These are phyloP conservation scores for Coemansia sp. DNA, from an alignment of 192 early-diverging fungal genomes.

Conservation along the genomic window DNA sequence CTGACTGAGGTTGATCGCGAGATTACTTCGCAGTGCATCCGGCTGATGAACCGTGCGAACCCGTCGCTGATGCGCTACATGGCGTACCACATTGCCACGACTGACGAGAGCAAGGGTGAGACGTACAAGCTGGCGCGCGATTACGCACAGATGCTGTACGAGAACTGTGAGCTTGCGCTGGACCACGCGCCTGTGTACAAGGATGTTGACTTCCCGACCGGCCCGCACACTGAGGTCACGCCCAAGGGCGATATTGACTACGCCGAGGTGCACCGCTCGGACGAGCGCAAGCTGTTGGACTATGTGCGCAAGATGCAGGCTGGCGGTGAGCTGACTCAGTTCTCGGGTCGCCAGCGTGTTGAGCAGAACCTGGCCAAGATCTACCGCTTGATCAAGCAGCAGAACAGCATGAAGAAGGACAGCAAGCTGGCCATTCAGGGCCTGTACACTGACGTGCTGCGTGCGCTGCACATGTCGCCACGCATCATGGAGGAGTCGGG, in stretches of 20 bases:
- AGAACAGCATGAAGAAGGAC: slow-evolving; percentile 73
- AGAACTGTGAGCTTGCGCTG: slow-evolving; percentile 87
- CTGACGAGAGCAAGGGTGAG: slow-evolving; percentile 72
- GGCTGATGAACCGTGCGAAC: slow-evolving; percentile 90
- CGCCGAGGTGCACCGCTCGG: slow-evolving; percentile 76
- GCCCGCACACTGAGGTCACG: slow-evolving; percentile 74
- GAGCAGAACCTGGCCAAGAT: slow-evolving; percentile 75
- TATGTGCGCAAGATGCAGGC: slow-evolving; percentile 87
- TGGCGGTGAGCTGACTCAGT: slow-evolving; percentile 68
- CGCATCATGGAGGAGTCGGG: slow-evolving; percentile 63
- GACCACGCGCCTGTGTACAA: slow-evolving; percentile 79
- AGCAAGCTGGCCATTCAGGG: slow-evolving; percentile 67
- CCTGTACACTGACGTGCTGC: slow-evolving; percentile 69
- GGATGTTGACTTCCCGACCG: slow-evolving; percentile 85
- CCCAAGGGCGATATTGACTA: slow-evolving; percentile 82
- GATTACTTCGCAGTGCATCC: slow-evolving; percentile 84
- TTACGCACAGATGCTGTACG: slow-evolving; percentile 76
- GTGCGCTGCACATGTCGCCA: slow-evolving; percentile 72
- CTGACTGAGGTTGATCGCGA: slow-evolving; percentile 87
- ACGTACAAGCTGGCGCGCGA: slow-evolving; percentile 80
- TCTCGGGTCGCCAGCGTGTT: slow-evolving; percentile 71
- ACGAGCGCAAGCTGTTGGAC: slow-evolving; percentile 85
- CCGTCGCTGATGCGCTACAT: slow-evolving; percentile 77
- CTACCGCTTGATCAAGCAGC: slow-evolving; percentile 74
- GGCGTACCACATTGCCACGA: slow-evolving; percentile 81